These are phyloP conservation scores for Xerocomellus amylosporus DNA, from an alignment of 768 basidiomycete species.

Conservation along the genomic window DNA sequence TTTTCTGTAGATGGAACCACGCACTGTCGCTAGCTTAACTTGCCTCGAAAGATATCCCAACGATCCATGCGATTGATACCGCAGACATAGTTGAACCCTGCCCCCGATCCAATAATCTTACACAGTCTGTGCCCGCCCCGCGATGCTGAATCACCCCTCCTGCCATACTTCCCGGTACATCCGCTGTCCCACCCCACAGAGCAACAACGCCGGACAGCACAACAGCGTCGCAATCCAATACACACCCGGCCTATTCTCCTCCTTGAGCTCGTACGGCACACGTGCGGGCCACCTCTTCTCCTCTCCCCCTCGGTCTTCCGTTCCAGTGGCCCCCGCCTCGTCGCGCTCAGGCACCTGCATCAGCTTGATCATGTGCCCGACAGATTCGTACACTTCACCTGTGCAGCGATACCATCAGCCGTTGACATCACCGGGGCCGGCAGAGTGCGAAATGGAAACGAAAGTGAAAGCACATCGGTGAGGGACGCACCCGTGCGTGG, in stretches of 20 bases:
- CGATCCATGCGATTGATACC: too few species aligned
- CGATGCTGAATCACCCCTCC: conserved; percentile 8
- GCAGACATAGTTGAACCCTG: neutral
- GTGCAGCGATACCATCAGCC: neutral
- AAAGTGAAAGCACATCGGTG: neutral
- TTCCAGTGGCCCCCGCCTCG: neutral
- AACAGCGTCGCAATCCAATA: conserved; percentile 12
- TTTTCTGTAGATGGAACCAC: too few species aligned
- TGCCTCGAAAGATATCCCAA: too few species aligned
- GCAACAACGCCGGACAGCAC: conserved; percentile 12
- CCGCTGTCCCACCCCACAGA: conserved; percentile 11
- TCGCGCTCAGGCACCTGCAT: conserved; percentile 14
- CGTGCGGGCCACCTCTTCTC: conserved; percentile 10
- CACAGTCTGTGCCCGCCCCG: too few species aligned
- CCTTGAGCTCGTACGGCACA: conserved; percentile 13
- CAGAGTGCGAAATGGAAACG: neutral
- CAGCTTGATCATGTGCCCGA: conserved; percentile 21
- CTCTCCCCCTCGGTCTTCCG: neutral
- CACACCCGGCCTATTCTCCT: neutral
- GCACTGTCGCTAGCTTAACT: too few species aligned
- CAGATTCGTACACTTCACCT: conserved; percentile 25
- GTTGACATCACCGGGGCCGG: too few species aligned
- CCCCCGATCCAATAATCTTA: neutral
- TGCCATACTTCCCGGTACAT: conserved; percentile 12
- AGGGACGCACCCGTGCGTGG: conserved; percentile 13